phyloP scores from a whole-genome alignment of 164 flowering plant genomes.

The Cinnamomum chago region DNA sequence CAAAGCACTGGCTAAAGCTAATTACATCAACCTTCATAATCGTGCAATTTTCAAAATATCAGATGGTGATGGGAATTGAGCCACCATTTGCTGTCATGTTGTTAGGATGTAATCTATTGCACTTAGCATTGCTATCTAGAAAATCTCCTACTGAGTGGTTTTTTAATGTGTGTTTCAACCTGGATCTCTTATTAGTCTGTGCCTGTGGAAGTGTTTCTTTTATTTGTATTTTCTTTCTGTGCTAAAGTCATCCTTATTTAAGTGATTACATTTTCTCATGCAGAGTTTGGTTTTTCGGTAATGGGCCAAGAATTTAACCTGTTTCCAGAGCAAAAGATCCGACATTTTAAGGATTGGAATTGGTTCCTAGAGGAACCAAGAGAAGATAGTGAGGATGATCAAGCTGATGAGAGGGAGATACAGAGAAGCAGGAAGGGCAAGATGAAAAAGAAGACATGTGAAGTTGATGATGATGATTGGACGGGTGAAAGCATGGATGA shows the following conservation, averaged over 20 bases:
- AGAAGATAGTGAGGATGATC: conserved; percentile 45
- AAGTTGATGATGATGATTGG: conserved; percentile 63
- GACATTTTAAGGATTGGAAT: conserved; percentile 53
- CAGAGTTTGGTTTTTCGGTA: conserved; percentile 89
- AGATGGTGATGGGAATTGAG: neutral
- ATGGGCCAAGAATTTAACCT: conserved; percentile 74
- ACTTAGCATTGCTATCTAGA: no score
- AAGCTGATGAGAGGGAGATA: conserved; percentile 12
- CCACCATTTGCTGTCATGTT: neutral
- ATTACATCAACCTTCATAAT: no score
- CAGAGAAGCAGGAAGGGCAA: conserved; percentile 12
- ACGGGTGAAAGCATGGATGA: conserved; percentile 68
- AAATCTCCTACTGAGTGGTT: no score
- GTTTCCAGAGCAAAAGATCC: conserved; percentile 49
- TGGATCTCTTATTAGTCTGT: neutral
- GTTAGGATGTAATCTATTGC: neutral
- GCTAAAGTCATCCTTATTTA: neutral
- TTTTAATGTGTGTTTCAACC: neutral
- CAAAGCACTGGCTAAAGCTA: no score
- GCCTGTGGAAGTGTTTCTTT: neutral
- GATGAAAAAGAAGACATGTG: conserved; percentile 32
- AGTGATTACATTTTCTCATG: conserved; percentile 13
- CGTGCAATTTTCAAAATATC: neutral
- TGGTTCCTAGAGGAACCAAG: conserved; percentile 71
- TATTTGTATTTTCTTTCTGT: neutral